Evolutionary conservation across 2,329 filamentous ascomycete species (phyloP).

Genomic region (Lasiodiplodia sp.): DNA sequence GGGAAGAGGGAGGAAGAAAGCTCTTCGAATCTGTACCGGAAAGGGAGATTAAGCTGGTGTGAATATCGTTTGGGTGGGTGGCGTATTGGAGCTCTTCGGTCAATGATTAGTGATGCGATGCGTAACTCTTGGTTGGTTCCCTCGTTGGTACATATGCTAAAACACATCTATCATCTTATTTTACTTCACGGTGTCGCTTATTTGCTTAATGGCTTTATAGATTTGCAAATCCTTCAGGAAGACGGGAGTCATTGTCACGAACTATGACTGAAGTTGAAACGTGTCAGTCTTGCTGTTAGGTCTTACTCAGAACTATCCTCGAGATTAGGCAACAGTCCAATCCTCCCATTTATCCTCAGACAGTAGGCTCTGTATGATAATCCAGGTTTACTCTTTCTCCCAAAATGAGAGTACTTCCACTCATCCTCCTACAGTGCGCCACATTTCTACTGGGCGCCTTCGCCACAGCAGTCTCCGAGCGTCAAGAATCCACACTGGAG

Average conservation of each 20-base stretch:
- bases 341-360: background rate
- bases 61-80: background rate
- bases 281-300: background rate
- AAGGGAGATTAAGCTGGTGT: background rate
- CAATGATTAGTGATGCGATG: background rate
- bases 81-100: background rate
- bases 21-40: background rate
- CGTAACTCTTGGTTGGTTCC: background rate
- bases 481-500: background rate
- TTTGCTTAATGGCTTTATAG: background rate
- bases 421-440: background rate
- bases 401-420: background rate
- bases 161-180: no score
- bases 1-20: background rate
- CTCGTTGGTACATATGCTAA: background rate
- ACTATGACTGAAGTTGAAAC: background rate
- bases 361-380: background rate
- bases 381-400: background rate
- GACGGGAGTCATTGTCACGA: background rate
- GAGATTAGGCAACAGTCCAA: background rate
- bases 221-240: background rate
- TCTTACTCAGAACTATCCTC: background rate
- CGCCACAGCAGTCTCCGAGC: background rate
- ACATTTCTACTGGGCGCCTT: background rate
- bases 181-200: background rate